Evolutionary conservation across 129 eudicot genomes (phyloP), one percentile per base, ranked within the genome.

Genomic region (Helichrysum umbraculigerum): DNA sequence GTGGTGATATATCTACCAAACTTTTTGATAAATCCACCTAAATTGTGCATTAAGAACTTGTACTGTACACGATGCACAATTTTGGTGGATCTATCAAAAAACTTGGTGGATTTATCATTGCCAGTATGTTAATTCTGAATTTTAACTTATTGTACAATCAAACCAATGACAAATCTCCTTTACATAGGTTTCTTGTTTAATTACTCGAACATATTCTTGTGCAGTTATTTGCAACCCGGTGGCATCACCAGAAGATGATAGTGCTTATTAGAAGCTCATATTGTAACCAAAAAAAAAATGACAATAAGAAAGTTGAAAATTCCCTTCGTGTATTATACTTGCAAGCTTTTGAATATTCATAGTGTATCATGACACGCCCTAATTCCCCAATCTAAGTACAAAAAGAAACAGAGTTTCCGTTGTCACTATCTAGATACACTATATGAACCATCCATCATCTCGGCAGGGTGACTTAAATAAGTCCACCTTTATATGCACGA

Each of bases 361-460:
- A 65, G 70, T 19, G 72, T 5, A 67, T 67, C 72, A 67, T 67
- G 72, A 9, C 56, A 67, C 7, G 14, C 72, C 30, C 56, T 9
- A 39, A 12, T 65, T 65, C 44, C 66, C 70, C 28, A 16, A 14
- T 12, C 17, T 33, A 65, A n/a, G 70, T 16, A 65, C 70, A 33
- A 32, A 63, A 57, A 44, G 70, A 33, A 64, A 65, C 70, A 6
- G 41, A 65, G 70, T 33, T 65, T 65, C 70, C 47, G 32, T 30
- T 6, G 28, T 65, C 70, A 32, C 25, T 65, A 32, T 65, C 22
- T 65, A 34, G 70, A 32, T 65, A 65, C 41, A 33, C 70, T 29
- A 2, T 62, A 63, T 14, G 19, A 17, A 54, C 60, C 21, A 54
- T 8, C 60, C 60, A 5, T 54, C 21, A 16, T 19, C 60, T 7